Base-by-base conservation (phyloP, 1,139 yeast genomes). In the Candida neerlandica region DNA sequence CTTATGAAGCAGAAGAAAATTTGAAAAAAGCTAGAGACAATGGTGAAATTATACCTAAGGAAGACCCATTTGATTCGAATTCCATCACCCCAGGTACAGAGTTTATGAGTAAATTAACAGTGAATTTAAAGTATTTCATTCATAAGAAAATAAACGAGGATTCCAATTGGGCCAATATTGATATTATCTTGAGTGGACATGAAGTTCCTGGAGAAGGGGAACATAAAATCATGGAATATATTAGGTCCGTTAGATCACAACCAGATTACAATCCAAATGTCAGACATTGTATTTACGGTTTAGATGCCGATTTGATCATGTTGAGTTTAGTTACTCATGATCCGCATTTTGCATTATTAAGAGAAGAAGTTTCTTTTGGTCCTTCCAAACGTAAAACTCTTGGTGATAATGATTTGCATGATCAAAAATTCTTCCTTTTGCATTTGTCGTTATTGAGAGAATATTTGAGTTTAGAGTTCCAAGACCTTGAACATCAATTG, bases 151-250 rank as follows among this genome's bases (percentile, higher is more conserved):
- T 94, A 46, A 84, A 96, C 39, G 85, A 86, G 43, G 99, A 95
- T 62, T 83, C 96, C 5, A 90, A 87, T 48, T 95, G 99, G 99
- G 88, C 90, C 57, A 81, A 85, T 53, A 76, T 90, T 56, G 82
- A 91, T 58, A 85, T 95, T 50, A 81, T 95, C 37, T 82, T 95
- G 55, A 88, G 96, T 50, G 99, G 96, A 47, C 97, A 96, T 57
- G 94, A 94, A 58, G 98, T 91, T n/a, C 99, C 99, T 3, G 99
- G 99, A 56, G 99, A 95, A 77, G 99, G 99, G 66, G 99, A 95
- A 72, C 99, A 94, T 72, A 94, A 94, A 67, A 90, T 94, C 59
- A 94, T 94, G 99, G 90, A 89, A 61, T 95, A 85, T 63, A 90
- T 95, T 55, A 82, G 99, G 67, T 78, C 85, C 43, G 86, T 86